Evolutionary conservation across 1,284 basidiomycete genomes (phyloP), one percentile per base, ranked within the genome.

Genomic region (Chalciporus sp.): DNA sequence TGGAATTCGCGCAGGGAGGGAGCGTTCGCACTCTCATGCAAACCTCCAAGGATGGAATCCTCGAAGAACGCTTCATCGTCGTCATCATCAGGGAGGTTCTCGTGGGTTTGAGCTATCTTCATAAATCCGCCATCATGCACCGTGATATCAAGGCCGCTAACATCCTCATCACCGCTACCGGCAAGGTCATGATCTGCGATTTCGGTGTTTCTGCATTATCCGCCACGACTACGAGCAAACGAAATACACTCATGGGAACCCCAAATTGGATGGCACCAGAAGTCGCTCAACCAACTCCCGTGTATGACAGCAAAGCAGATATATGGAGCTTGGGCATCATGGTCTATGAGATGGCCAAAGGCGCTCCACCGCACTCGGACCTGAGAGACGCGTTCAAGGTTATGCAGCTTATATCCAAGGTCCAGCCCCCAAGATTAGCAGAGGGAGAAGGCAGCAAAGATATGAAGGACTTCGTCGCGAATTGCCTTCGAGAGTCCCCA

Each of bases 181-280:
- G 94, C 7, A 93, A 92, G 61, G 90, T 98, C 61, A 87, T 97
- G 77, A 87, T 98, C 19, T 95, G 92, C 69, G 95, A 98, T 74
- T 98, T 98, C 73, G 96, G 95, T 37, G 95, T 98, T 45, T 96
- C 95, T 7, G 95, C 97, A 7, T 84, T 97, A 31, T 82, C 98
- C 33, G 86, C 90, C 7, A 94, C 92, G 6, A 81, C 86, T 2
- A 88, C 88, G 7, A 92, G 92, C 69, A 98, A 98, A 71, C 84
- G 95, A 20, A 94, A 94, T 46, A 98, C 95, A 0, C 85, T 98
- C 60, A 93, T 95, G 57, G 96, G 96, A 1, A 98, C 96, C 0
- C 95, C 95, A 0, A 94, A 96, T 69, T 98, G 95, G 95, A 98
- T 98, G 96, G 95, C 95, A 0, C 95, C 95, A 0, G 96, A 98